Conservation (phyloP, 2,329 filamentous ascomycete species). For the Calonectria multiphialidica region DNA sequence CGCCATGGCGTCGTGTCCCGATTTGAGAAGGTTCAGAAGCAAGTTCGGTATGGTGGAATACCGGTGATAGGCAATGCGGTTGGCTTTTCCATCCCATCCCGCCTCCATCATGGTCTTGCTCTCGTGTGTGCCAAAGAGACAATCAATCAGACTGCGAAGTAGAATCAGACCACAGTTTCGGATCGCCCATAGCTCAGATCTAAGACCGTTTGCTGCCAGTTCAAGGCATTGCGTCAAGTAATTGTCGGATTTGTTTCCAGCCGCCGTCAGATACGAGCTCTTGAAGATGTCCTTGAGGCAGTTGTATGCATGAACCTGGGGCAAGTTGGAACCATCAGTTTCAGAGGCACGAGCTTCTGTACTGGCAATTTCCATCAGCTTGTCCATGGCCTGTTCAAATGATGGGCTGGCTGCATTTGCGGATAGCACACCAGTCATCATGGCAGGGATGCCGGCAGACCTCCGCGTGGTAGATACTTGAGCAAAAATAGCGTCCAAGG, state of each 20-base stretch:
- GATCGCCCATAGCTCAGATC: conserved; percentile 90
- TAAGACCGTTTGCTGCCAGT: conserved; percentile 84
- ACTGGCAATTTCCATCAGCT: conserved; percentile 71
- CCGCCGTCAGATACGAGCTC: conserved; percentile 79
- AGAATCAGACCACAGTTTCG: conserved; percentile 94
- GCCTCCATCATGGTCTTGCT: conserved; percentile 72
- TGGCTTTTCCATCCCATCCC: conserved; percentile 73
- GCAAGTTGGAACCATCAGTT: conserved; percentile 75
- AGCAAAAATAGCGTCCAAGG: conserved; percentile 77
- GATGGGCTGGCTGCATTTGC: conserved; percentile 71
- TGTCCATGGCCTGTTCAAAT: conserved; percentile 73
- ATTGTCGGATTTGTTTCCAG: conserved; percentile 78
- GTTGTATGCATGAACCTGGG: conserved; percentile 96
- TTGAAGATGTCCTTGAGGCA: conserved; percentile 94
- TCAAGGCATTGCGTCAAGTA: conserved; percentile 81
- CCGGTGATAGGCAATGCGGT: conserved; percentile 77
- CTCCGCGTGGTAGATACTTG: conserved; percentile 88
- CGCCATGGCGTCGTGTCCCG: conserved; percentile 60
- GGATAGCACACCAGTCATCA: conserved; percentile 85
- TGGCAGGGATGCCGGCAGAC: conserved; percentile 90
- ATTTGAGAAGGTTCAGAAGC: conserved; percentile 71
- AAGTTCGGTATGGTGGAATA: conserved; percentile 75
- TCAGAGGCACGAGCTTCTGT: conserved; percentile 65
- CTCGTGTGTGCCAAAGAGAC: conserved; percentile 80
- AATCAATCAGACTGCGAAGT: conserved; percentile 86